Conservation (phyloP, 306 rosid genomes). For the Psophocarpus tetragonolobus region DNA sequence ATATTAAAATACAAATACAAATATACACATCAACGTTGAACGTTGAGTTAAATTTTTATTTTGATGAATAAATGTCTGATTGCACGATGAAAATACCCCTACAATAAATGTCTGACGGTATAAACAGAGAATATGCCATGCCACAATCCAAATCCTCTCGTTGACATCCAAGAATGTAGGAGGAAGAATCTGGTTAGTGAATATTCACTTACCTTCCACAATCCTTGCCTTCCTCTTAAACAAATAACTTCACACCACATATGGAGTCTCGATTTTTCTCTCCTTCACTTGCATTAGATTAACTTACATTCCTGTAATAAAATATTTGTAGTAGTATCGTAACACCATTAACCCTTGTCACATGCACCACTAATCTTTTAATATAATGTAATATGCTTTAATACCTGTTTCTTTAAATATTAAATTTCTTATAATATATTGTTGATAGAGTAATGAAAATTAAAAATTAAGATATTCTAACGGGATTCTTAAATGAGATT, state of each 20-base stretch:
- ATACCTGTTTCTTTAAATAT: background rate
- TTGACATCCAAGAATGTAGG: slow-evolving; percentile 35
- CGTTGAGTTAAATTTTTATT: no score
- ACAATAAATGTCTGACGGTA: background rate
- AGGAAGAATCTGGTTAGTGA: background rate
- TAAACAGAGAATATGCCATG: slow-evolving; percentile 3
- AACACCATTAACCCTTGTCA: no score
- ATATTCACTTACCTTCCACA: slow-evolving; percentile 26
- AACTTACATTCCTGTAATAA: background rate
- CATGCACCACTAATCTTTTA: background rate
- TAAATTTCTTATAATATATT: background rate
- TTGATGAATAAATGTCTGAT: no score
- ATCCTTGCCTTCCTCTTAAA: background rate
- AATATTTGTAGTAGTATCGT: no score
- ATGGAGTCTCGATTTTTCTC: background rate
- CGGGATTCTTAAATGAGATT: no score
- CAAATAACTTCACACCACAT: background rate
- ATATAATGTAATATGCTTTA: background rate
- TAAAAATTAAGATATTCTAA: no score
- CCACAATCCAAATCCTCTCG: background rate
- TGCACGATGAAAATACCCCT: no score
- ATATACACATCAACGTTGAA: no score
- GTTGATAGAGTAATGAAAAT: no score
- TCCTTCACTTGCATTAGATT: background rate
- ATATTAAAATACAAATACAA: no score